These are phyloP conservation scores for Apophysomyces trapeziformis DNA, from an alignment of 371 early-diverging fungal genomes.

Conservation along the genomic window DNA sequence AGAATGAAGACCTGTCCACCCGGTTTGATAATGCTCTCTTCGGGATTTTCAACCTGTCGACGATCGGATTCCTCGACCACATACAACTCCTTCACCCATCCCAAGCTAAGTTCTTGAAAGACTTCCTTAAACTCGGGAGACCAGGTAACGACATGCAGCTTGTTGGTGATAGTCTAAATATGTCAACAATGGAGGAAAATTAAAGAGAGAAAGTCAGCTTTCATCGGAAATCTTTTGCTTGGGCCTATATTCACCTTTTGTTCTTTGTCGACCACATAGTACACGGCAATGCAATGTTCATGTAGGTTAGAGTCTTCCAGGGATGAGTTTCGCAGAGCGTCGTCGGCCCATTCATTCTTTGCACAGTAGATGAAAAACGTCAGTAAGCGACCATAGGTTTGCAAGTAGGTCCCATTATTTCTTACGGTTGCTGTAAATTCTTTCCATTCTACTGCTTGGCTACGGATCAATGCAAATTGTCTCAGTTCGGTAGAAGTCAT, in stretches of 20 bases:
- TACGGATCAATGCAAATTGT: conserved; percentile 21
- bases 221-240: too few relatives aligned
- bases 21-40: conserved; percentile 22
- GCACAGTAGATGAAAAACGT: too few relatives aligned
- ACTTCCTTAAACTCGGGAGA: conserved; percentile 18
- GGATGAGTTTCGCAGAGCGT: conserved; percentile 8
- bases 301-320: not conserved
- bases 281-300: conserved; percentile 18
- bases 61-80: conserved; percentile 21
- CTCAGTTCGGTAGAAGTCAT: conserved; percentile 13
- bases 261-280: conserved; percentile 17
- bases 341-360: conserved; percentile 4
- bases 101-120: conserved; percentile 21
- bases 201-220: not conserved
- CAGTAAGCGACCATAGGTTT: too few relatives aligned
- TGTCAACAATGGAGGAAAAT: not conserved
- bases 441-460: conserved; percentile 21
- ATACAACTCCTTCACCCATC: conserved; percentile 20
- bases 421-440: conserved; percentile 9
- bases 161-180: conserved; percentile 6
- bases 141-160: conserved; percentile 18
- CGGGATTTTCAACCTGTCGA: conserved; percentile 20
- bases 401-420: too few relatives aligned
- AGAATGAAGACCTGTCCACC: conserved; percentile 31
- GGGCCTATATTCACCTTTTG: not conserved